These are phyloP conservation scores for Fulvia fulva DNA, from an alignment of 2,329 filamentous ascomycete species.

Conservation along the genomic window DNA sequence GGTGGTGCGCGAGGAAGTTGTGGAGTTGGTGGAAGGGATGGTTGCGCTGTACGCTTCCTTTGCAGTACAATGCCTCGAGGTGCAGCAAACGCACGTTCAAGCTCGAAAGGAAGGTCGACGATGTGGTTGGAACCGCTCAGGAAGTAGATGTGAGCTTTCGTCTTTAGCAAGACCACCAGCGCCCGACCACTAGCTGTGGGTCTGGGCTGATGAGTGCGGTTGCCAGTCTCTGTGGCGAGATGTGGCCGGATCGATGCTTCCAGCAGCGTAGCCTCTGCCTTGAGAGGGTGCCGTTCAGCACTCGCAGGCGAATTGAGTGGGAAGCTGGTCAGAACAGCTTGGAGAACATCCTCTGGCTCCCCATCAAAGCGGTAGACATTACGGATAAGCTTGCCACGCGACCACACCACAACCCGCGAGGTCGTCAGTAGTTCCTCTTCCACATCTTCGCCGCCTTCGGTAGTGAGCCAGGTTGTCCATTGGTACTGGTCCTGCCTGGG, in stretches of 20 bases:
- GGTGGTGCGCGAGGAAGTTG: conserved; percentile 59
- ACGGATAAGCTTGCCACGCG: conserved; percentile 75
- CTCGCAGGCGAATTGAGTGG: conserved; percentile 40
- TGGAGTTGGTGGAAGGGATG: conserved; percentile 33
- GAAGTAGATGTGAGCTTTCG: conserved; percentile 90
- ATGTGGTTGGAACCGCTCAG: conserved; percentile 83
- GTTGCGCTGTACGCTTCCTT: conserved; percentile 61
- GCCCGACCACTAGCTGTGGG: conserved; percentile 43
- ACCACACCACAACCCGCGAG: conserved; percentile 78
- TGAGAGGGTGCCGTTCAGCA: background rate
- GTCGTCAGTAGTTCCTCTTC: conserved; percentile 82
- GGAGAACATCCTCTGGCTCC: conserved; percentile 80
- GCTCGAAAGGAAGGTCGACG: conserved; percentile 89
- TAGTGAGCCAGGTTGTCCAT: conserved; percentile 64
- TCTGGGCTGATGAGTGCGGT: background rate
- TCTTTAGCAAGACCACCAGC: conserved; percentile 85
- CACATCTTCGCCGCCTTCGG: conserved; percentile 36
- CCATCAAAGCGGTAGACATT: conserved; percentile 81
- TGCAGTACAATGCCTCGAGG: conserved; percentile 83
- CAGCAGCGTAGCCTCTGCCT: background rate
- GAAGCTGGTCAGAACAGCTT: conserved; percentile 83
- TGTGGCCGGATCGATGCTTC: background rate
- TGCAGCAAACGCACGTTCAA: conserved; percentile 79
- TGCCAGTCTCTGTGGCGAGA: background rate
- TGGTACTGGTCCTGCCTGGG: conserved; percentile 63